Evolutionary conservation across 345 rosid genomes (phyloP).

Genomic region (Populus simonii): DNA sequence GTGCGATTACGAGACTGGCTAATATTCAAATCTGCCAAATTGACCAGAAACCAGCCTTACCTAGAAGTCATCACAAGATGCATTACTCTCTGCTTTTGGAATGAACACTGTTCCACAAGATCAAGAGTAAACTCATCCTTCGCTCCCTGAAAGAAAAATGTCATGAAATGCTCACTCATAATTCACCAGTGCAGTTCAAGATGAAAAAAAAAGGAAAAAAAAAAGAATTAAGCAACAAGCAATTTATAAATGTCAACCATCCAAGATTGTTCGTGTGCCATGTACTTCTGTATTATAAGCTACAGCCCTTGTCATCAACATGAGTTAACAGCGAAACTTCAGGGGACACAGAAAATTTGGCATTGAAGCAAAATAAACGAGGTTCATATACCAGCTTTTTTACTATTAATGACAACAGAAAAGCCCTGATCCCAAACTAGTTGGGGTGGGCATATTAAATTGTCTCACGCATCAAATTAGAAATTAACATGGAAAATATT

Average conservation of each 20-base stretch:
- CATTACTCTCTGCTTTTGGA: slow-evolving; percentile 93
- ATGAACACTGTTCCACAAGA: slow-evolving; percentile 97
- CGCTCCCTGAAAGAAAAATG: slow-evolving; percentile 55
- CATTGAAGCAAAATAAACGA: not conserved
- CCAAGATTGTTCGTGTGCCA: not conserved
- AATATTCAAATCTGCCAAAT: not conserved
- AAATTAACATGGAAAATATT: not conserved
- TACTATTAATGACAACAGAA: not conserved
- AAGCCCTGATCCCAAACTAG: not conserved
- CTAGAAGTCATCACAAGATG: slow-evolving; percentile 86
- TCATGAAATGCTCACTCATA: not conserved
- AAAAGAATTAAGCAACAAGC: not conserved
- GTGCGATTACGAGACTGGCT: not conserved
- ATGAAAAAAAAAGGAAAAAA: not conserved
- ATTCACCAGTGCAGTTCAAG: slow-evolving; percentile 8
- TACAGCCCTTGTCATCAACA: not conserved
- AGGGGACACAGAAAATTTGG: not conserved
- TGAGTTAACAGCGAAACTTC: not conserved
- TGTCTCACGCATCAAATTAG: not conserved
- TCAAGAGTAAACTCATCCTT: slow-evolving; percentile 95
- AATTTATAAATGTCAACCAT: not conserved
- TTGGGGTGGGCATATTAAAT: not conserved
- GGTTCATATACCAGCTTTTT: not conserved
- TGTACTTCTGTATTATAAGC: not conserved
- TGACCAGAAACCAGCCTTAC: slow-evolving; percentile 34